These are phyloP conservation scores for Fraxinus cuspidata DNA, from an alignment of 257 asterid species.

Conservation along the genomic window DNA sequence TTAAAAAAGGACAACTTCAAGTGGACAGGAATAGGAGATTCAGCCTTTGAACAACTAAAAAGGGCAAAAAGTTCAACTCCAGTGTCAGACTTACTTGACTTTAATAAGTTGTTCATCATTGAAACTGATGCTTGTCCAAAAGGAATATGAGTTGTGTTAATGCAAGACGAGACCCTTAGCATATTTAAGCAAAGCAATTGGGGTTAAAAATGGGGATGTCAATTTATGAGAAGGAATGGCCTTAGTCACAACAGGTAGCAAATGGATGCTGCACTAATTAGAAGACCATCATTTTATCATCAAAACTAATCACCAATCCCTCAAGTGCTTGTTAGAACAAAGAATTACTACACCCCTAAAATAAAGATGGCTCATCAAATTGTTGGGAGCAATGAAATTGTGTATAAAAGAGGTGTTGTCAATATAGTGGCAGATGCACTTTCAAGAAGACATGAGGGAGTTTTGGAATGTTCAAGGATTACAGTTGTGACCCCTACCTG, in stretches of 20 bases:
- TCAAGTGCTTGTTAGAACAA: slow-evolving; percentile 16
- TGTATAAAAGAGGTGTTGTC: slow-evolving; percentile 4
- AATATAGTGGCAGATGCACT: slow-evolving; percentile 16
- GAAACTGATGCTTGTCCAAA: neutral
- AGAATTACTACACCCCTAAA: neutral
- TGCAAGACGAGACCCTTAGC: no score
- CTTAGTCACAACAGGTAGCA: neutral
- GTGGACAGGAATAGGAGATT: no score
- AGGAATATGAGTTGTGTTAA: no score
- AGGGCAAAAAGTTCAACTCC: no score
- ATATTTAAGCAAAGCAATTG: no score
- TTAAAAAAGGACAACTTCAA: no score
- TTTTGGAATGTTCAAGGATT: neutral
- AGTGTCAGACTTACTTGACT: no score
- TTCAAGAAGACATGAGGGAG: neutral
- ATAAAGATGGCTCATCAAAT: no score
- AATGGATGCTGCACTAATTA: slow-evolving; percentile 14
- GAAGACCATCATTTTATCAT: neutral
- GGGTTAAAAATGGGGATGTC: no score
- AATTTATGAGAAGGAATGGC: neutral
- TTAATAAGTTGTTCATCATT: neutral
- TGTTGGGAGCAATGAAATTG: neutral
- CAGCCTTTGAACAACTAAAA: no score
- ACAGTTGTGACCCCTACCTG: neutral
- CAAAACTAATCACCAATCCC: neutral